Base-by-base conservation (phyloP, 192 early-diverging fungal species). In the Lobulomyces angularis region DNA sequence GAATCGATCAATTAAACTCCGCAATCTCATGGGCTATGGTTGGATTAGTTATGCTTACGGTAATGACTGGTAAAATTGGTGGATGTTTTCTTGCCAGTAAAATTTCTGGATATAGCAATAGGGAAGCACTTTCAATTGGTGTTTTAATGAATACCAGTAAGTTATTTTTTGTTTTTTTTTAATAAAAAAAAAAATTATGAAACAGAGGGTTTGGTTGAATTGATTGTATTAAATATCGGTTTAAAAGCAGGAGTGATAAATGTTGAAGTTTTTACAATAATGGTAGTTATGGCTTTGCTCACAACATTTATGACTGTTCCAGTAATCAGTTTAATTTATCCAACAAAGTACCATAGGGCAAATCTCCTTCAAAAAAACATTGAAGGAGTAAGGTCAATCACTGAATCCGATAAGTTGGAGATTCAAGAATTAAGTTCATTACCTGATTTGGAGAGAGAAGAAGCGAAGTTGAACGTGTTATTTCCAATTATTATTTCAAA, bases 111-210 rank as follows among this genome's bases (percentile, higher is more conserved):
- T 71, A 84, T 44, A 70, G 67, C 6, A 80, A 70, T 74, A 65
- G 84, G 47, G 84, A 90, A 46, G 76, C 83, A 4, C 46, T 80
- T 6, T 65, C 82, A 0, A 66, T 90, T 21, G 86, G 86, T 3
- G 44, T 86, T 23, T 53, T 90, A 34, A 89, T 89, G 86, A 87
- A 83, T 61, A 83, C 83, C 50, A 88, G 85, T 57, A 82, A 80
- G 56, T 48, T n/a, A n/a, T n/a, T n/a, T n/a, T n/a, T n/a, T n/a
- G n/a, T n/a, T n/a, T n/a, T n/a, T n/a, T n/a, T n/a, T 35, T 45
- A 29, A 42, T 35, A 14, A 28, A 46, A 49, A 36, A n/a, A 19
- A 24, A 35, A 31, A 34, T n/a, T n/a, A n/a, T n/a, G n/a, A n/a
- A n/a, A n/a, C n/a, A n/a, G n/a, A 23, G 33, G 71, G 78, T 25